Evolutionary conservation across 805 yeast species (phyloP).

Genomic region (Saccharomycopsis oosterbeekiorum): DNA sequence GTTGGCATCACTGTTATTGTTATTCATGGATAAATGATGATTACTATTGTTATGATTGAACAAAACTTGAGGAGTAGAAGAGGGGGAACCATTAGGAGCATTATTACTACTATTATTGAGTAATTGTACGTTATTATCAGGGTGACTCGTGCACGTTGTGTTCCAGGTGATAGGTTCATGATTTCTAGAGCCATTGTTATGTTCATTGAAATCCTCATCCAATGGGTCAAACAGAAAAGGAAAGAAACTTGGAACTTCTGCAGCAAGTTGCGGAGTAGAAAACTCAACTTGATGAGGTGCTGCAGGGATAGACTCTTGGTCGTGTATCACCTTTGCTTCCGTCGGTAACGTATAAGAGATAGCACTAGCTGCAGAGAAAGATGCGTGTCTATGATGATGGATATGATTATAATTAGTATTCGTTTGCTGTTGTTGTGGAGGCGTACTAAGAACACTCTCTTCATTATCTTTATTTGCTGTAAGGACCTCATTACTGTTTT

Average conservation of each 20-base stretch:
- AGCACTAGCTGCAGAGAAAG: slow-evolving; percentile 58
- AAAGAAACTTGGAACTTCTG: slow-evolving; percentile 21
- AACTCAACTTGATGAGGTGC: slow-evolving; percentile 68
- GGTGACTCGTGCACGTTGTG: neutral
- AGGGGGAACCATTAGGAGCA: neutral
- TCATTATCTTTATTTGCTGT: neutral
- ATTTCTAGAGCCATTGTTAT: neutral
- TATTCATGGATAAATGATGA: neutral
- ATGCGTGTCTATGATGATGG: slow-evolving; percentile 35
- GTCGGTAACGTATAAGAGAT: slow-evolving; percentile 46
- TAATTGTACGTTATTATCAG: neutral
- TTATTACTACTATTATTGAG: neutral
- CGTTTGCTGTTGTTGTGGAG: slow-evolving; percentile 11
- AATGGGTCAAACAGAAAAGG: neutral
- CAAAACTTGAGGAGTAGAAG: neutral
- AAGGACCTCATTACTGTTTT: neutral
- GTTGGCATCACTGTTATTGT: neutral
- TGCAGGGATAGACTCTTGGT: slow-evolving; percentile 24
- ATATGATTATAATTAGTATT: slow-evolving; percentile 2
- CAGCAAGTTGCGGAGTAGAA: slow-evolving; percentile 67
- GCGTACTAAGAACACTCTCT: neutral
- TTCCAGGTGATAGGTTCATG: neutral
- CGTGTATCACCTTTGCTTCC: slow-evolving; percentile 30
- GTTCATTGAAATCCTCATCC: neutral
- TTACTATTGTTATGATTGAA: neutral